Evolutionary conservation across 257 asterid species (phyloP).

Genomic region (Solanum paucissectum): DNA sequence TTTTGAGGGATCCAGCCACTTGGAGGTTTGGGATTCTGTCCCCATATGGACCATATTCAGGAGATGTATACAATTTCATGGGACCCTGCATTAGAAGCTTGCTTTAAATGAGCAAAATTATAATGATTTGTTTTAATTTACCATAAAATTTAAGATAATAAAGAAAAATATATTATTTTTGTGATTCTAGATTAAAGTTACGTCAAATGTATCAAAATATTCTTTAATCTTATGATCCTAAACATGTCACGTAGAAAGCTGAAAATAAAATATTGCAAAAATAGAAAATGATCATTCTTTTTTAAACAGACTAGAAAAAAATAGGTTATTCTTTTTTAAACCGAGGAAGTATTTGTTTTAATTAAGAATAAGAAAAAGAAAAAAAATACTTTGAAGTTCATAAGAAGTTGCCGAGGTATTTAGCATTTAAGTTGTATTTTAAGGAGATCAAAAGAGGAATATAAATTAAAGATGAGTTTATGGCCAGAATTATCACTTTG

Average conservation of each 20-base stretch:
- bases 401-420: neutral
- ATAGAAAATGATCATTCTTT: too few relatives aligned
- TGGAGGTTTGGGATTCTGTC: conserved; percentile 18
- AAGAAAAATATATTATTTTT: too few relatives aligned
- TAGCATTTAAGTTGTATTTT: neutral
- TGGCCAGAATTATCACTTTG: too few relatives aligned
- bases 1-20: conserved; percentile 18
- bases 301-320: too few relatives aligned
- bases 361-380: neutral
- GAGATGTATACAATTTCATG: conserved; percentile 24
- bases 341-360: too few relatives aligned
- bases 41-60: conserved; percentile 26
- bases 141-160: neutral
- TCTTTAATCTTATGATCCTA: too few relatives aligned
- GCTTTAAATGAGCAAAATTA: neutral
- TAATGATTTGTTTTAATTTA: too few relatives aligned
- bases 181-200: too few relatives aligned
- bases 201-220: too few relatives aligned
- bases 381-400: neutral
- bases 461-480: too few relatives aligned
- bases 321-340: neutral
- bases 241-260: too few relatives aligned
- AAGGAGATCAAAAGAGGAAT: neutral
- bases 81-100: neutral
- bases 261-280: too few relatives aligned